phyloP scores from a whole-genome alignment of 495 filamentous ascomycete genomes.

The Platismatia glauca region DNA sequence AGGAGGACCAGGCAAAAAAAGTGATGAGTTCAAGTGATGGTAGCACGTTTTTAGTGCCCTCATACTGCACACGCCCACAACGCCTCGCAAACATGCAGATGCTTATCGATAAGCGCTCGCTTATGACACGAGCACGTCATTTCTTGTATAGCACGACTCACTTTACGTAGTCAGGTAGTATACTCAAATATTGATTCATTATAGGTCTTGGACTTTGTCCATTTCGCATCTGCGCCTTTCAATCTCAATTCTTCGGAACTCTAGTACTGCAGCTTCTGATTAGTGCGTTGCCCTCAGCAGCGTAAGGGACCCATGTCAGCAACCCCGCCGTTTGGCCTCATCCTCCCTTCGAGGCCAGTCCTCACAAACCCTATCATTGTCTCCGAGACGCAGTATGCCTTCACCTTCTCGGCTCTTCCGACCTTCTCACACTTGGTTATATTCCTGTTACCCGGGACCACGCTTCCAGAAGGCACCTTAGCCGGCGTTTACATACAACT shows the following conservation, averaged over 20 bases:
- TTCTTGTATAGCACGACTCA: neutral
- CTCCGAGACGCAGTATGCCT: conserved; percentile 58
- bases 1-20: too few species aligned
- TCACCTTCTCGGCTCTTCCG: conserved; percentile 48
- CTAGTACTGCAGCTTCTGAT: neutral
- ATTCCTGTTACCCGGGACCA: conserved; percentile 75
- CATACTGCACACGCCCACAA: too few species aligned
- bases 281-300: neutral
- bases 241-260: neutral
- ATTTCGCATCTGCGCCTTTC: neutral
- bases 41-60: too few species aligned
- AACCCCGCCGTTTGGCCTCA: conserved; percentile 41
- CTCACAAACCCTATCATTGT: conserved; percentile 52
- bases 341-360: conserved; percentile 49
- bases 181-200: too few species aligned
- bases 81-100: too few species aligned
- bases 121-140: conserved; percentile 2
- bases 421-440: conserved; percentile 73
- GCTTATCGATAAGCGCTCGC: conserved; percentile 10
- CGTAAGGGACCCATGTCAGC: conserved; percentile 8
- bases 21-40: too few species aligned
- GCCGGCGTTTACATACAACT: conserved; percentile 83
- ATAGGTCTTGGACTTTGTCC: neutral
- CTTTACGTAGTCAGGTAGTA: too few species aligned
- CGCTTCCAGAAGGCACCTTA: conserved; percentile 64